phyloP scores from a whole-genome alignment of 345 rosid genomes.

The Salix koriyanagi region DNA sequence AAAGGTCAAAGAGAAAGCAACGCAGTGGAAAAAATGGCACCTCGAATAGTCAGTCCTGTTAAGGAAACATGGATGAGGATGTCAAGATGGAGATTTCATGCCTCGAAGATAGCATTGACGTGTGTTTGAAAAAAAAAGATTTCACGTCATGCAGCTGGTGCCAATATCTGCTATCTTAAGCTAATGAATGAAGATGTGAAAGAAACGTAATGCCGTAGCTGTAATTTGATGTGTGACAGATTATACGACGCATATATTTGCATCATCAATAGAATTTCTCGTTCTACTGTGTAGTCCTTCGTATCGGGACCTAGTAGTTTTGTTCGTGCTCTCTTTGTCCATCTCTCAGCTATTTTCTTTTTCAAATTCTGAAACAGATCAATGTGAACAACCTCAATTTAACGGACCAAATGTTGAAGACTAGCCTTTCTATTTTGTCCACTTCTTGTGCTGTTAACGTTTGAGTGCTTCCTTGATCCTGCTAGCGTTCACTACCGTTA shows the following conservation, averaged over 20 bases:
- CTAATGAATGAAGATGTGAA: not conserved
- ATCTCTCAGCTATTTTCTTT: not conserved
- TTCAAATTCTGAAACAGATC: not conserved
- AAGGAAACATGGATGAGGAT: no score
- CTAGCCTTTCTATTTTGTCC: not conserved
- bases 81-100: no score
- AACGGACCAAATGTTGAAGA: not conserved
- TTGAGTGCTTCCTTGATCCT: not conserved
- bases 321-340: not conserved
- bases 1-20: no score
- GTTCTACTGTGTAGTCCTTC: not conserved
- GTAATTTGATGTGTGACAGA: not conserved
- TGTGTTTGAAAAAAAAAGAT: no score
- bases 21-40: no score
- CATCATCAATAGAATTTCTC: not conserved
- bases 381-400: not conserved
- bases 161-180: no score
- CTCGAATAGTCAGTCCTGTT: no score
- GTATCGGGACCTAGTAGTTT: not conserved
- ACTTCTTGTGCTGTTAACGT: not conserved
- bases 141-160: no score
- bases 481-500: not conserved
- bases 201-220: not conserved
- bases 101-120: no score
- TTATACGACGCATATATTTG: not conserved